Conservation (phyloP, 2,329 filamentous ascomycete species). For the Aspergillus ibericus region DNA sequence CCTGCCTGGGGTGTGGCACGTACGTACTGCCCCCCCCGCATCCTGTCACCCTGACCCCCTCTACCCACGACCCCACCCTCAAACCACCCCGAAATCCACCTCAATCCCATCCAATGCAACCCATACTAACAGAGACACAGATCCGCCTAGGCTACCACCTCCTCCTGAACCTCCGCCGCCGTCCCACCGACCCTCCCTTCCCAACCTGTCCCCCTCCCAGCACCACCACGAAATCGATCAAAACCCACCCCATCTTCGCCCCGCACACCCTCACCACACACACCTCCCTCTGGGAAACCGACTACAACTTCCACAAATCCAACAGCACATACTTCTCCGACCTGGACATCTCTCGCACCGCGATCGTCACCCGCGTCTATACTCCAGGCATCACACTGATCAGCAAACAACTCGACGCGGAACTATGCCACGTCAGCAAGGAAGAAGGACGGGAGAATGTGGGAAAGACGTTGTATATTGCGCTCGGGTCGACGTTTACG, state of each 20-base stretch:
- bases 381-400: conserved; percentile 58
- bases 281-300: conserved; percentile 72
- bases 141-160: conserved; percentile 61
- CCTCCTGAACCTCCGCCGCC: conserved; percentile 55
- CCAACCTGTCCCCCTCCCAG: conserved; percentile 31
- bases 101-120: neutral
- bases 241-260: conserved; percentile 67
- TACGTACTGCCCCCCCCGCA: conserved; percentile 25
- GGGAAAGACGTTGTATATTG: conserved; percentile 57
- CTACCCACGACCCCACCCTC: neutral
- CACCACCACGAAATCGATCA: conserved; percentile 32
- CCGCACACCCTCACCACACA: conserved; percentile 67
- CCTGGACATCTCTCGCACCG: conserved; percentile 78
- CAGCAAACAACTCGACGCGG: conserved; percentile 52
- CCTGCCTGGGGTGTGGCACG: conserved; percentile 42
- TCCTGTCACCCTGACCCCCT: neutral
- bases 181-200: conserved; percentile 51
- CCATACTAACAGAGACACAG: conserved; percentile 34
- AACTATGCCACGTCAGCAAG: conserved; percentile 52
- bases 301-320: conserved; percentile 83
- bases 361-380: conserved; percentile 71
- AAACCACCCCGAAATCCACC: no score
- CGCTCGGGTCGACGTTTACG: conserved; percentile 72
- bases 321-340: conserved; percentile 86
- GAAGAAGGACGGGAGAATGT: conserved; percentile 42